Percentiles rank a stretch among this genome's conserved stretches.
Evolutionary conservation across 345 rosid species (phyloP).

Genomic region (Geranium brycei): DNA sequence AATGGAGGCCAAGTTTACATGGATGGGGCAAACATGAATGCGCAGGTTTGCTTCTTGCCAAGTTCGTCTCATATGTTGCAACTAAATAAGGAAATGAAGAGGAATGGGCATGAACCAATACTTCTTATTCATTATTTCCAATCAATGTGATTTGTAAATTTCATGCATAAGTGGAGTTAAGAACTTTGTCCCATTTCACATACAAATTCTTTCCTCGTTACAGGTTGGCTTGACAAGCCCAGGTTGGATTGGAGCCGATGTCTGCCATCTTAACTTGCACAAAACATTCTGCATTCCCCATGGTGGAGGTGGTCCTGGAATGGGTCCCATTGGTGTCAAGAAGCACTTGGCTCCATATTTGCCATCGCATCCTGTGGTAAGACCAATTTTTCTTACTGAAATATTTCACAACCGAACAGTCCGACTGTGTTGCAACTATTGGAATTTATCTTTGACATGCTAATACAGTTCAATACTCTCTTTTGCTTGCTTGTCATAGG

Average conservation of each 20-base stretch:
- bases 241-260: slow-evolving; percentile 97
- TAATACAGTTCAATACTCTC: slow-evolving; percentile 1
- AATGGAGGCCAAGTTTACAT: slow-evolving; percentile 99
- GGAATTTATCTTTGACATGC: background rate
- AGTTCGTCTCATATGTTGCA: slow-evolving; percentile 1
- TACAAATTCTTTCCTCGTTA: slow-evolving; percentile 6
- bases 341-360: slow-evolving; percentile 89
- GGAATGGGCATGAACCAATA: background rate
- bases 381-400: slow-evolving; percentile 6
- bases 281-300: slow-evolving; percentile 98
- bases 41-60: slow-evolving; percentile 49
- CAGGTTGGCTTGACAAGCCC: slow-evolving; percentile 98
- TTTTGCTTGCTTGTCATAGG: slow-evolving; percentile 18
- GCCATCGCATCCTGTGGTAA: slow-evolving; percentile 98
- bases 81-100: background rate
- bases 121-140: background rate
- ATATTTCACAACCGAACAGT: background rate
- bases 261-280: slow-evolving; percentile 98
- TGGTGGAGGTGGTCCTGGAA: slow-evolving; percentile 99
- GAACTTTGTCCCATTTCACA: too few relatives aligned
- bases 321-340: slow-evolving; percentile 99
- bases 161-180: too few relatives aligned
- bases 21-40: slow-evolving; percentile 99
- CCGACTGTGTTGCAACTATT: background rate
- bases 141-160: background rate